A percentile compares a stretch with the other conserved stretches of the same genome.
These are phyloP conservation scores for Cyberlindnera mississippiensis DNA, from an alignment of 805 yeast species.

Conservation along the genomic window DNA sequence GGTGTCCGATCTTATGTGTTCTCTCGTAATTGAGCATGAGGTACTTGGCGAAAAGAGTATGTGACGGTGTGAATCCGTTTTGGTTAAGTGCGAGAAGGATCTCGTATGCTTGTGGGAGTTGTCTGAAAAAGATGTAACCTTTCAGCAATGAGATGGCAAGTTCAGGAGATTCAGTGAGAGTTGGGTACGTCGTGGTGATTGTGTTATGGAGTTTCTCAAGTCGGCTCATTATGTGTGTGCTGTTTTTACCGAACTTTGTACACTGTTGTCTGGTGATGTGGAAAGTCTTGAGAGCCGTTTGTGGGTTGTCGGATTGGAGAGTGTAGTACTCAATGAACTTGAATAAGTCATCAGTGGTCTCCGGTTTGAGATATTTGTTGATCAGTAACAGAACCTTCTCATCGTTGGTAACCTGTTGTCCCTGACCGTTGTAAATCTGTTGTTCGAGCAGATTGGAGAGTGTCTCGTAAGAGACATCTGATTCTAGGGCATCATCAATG, in stretches of 20 bases:
- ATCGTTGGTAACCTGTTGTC: conserved; percentile 9
- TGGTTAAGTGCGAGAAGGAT: neutral
- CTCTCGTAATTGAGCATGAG: neutral
- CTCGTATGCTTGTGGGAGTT: neutral
- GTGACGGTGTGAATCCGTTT: neutral
- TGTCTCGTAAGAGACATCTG: neutral
- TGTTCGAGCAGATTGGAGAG: neutral
- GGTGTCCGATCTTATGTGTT: neutral
- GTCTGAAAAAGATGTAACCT: conserved; percentile 1
- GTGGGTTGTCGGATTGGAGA: conserved; percentile 7
- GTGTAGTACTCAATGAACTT: conserved; percentile 1
- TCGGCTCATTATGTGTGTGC: neutral
- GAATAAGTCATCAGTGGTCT: conserved; percentile 1
- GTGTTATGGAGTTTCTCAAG: neutral
- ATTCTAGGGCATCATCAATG: no score
- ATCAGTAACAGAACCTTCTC: conserved; percentile 9
- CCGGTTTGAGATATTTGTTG: neutral
- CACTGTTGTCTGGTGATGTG: neutral
- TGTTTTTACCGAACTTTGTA: neutral
- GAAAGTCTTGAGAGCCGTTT: conserved; percentile 4
- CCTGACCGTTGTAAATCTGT: neutral
- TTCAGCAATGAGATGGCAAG: conserved; percentile 1
- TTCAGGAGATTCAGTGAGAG: neutral
- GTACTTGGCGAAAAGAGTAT: conserved; percentile 2
- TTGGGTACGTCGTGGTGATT: conserved; percentile 3